Percentiles rank a stretch among this genome's conserved stretches.
phyloP scores from a whole-genome alignment of 345 rosid genomes.

The Punica granatum region DNA sequence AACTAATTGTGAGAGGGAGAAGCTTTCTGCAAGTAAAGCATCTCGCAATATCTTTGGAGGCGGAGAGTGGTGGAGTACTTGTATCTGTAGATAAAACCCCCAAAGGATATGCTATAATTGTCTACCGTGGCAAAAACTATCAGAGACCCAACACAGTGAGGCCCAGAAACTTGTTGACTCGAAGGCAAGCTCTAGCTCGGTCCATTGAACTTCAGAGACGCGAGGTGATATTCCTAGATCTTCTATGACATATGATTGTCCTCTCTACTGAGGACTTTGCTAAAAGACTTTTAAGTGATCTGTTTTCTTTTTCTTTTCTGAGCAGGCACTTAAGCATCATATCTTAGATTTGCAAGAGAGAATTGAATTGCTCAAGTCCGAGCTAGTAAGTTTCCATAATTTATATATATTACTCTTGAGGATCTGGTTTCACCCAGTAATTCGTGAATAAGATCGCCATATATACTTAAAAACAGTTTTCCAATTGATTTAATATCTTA shows the following conservation, averaged over 20 bases:
- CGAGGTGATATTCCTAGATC: conserved; percentile 39
- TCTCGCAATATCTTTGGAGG: conserved; percentile 70
- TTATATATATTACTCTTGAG: background rate
- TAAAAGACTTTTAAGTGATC: background rate
- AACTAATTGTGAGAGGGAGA: conserved; percentile 58
- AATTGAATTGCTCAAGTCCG: conserved; percentile 49
- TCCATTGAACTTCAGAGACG: conserved; percentile 91
- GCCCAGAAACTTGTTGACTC: conserved; percentile 66
- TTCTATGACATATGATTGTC: background rate
- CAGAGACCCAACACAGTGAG: conserved; percentile 40
- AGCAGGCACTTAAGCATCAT: conserved; percentile 78
- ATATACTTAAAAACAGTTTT: background rate
- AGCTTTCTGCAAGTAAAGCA: conserved; percentile 65
- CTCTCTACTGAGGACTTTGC: background rate
- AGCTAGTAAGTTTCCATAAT: conserved; percentile 28
- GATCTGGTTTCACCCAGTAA: background rate
- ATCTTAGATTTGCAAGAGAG: conserved; percentile 51
- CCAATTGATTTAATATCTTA: background rate
- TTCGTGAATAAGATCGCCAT: background rate
- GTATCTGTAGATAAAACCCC: conserved; percentile 70
- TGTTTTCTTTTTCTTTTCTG: conserved; percentile 13
- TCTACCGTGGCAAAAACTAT: conserved; percentile 93
- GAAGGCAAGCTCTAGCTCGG: conserved; percentile 71
- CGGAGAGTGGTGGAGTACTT: conserved; percentile 90
- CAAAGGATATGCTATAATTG: conserved; percentile 66